phyloP scores from a whole-genome alignment of 129 eudicot genomes.

The Pittosporum tobira region DNA sequence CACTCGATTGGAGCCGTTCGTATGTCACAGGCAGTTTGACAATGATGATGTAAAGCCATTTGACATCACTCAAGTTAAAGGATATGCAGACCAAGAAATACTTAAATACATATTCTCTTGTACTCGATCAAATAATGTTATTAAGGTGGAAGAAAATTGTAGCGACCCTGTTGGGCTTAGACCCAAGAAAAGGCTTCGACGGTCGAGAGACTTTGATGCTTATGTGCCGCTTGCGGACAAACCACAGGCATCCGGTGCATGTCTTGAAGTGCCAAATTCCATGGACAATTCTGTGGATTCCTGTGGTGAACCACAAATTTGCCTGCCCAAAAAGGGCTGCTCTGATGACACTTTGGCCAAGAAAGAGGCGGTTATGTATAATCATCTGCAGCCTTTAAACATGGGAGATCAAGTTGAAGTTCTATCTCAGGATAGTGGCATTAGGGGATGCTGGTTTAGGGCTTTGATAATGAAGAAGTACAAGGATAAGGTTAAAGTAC shows the following conservation, averaged over 20 bases:
- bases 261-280: background rate
- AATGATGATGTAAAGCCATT: slow-evolving; percentile 58
- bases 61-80: slow-evolving; percentile 71
- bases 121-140: slow-evolving; percentile 5
- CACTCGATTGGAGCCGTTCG: slow-evolving; percentile 38
- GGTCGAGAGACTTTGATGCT: slow-evolving; percentile 21
- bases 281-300: background rate
- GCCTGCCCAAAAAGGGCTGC: background rate
- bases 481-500: slow-evolving; percentile 60
- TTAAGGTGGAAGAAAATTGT: slow-evolving; percentile 12
- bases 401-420: slow-evolving; percentile 70
- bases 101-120: slow-evolving; percentile 19
- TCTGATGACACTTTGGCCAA: background rate
- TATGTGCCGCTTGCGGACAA: slow-evolving; percentile 8
- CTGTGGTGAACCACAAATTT: slow-evolving; percentile 4
- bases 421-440: slow-evolving; percentile 86
- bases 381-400: slow-evolving; percentile 9
- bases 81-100: slow-evolving; percentile 67
- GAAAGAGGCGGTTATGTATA: slow-evolving; percentile 8
- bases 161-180: slow-evolving; percentile 26
- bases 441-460: slow-evolving; percentile 85
- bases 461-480: slow-evolving; percentile 61
- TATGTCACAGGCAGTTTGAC: slow-evolving; percentile 58
- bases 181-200: slow-evolving; percentile 56
- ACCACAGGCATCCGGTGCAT: background rate